phyloP scores from a whole-genome alignment of 176 grass and related monocot species.

The Cenchrus fungigraminus region DNA sequence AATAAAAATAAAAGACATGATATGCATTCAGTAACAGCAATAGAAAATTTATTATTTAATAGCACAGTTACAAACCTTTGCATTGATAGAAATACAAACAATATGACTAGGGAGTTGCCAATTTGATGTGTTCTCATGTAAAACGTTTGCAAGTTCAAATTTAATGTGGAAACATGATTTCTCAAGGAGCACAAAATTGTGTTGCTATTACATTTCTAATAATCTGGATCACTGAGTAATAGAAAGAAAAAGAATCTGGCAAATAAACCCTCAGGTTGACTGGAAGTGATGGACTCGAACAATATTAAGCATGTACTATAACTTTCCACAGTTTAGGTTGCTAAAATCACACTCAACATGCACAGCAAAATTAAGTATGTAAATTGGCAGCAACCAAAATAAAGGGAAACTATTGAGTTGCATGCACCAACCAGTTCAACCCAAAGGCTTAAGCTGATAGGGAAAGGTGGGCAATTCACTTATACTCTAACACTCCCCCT shows the following conservation, averaged over 20 bases:
- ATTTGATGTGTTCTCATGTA: neutral
- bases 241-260: neutral
- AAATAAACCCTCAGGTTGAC: neutral
- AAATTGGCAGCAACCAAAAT: neutral
- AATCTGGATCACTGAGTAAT: neutral
- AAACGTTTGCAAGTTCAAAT: neutral
- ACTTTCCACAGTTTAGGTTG: neutral
- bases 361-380: neutral
- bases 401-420: neutral
- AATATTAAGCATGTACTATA: neutral
- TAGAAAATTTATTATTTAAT: neutral
- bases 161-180: neutral
- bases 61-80: neutral
- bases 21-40: constrained; percentile 12
- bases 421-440: too few species aligned
- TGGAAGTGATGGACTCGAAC: neutral
- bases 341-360: neutral
- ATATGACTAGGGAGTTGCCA: neutral
- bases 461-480: too few species aligned
- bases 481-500: too few species aligned
- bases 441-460: too few species aligned
- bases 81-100: constrained; percentile 1
- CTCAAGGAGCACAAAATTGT: neutral
- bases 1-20: neutral
- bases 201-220: neutral